phyloP scores from a whole-genome alignment of 148 eudicot genomes.

The Fagopyrum homotropicum region DNA sequence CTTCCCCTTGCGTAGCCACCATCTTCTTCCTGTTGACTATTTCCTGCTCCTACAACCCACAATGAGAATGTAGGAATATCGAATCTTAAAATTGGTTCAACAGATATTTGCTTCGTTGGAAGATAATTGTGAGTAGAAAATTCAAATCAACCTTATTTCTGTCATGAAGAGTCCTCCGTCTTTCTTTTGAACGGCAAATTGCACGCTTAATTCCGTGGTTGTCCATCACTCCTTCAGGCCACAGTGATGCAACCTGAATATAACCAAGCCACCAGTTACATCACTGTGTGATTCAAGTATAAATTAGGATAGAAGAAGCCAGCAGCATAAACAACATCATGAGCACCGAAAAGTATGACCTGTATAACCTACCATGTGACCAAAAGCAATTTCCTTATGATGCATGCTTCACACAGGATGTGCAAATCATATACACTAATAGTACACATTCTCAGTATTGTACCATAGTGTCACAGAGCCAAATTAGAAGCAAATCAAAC shows the following conservation, averaged over 20 bases:
- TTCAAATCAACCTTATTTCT: slow-evolving; percentile 47
- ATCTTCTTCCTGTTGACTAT: slow-evolving; percentile 62
- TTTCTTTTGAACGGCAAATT: slow-evolving; percentile 83
- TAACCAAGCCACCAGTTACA: neutral
- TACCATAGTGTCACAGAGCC: neutral
- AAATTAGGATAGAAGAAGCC: neutral
- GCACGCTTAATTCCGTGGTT: slow-evolving; percentile 97
- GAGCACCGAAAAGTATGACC: neutral
- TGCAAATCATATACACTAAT: neutral
- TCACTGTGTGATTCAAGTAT: neutral
- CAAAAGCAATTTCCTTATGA: neutral
- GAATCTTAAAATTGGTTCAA: neutral
- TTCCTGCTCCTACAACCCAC: slow-evolving; percentile 22
- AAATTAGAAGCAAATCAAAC: neutral
- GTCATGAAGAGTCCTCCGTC: slow-evolving; percentile 42
- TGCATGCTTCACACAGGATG: neutral
- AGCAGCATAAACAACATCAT: neutral
- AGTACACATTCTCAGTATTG: neutral
- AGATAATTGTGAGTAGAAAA: neutral
- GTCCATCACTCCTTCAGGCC: slow-evolving; percentile 93
- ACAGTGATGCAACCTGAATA: slow-evolving; percentile 80
- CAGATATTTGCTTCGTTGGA: neutral
- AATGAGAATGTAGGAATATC: neutral
- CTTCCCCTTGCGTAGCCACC: slow-evolving; percentile 34
- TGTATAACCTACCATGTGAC: neutral